A percentile compares a stretch with the other conserved stretches of the same genome.
Conservation (phyloP, 331 rosid species). For the Stylosanthes scabra region DNA sequence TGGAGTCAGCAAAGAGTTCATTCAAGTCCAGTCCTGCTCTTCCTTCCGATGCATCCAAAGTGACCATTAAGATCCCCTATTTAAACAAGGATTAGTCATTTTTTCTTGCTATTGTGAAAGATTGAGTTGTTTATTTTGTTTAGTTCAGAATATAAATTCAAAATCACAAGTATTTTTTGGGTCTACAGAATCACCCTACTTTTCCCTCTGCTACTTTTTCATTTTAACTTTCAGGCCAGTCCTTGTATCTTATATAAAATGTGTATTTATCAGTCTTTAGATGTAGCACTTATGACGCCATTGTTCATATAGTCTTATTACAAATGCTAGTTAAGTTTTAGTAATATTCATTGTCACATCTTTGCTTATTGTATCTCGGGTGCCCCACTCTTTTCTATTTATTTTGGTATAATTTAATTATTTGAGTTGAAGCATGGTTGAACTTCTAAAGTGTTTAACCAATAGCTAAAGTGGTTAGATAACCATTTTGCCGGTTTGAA, state of each 20-base stretch:
- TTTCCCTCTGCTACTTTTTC: neutral
- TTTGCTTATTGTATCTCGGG: neutral
- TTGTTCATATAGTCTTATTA: slow-evolving; percentile 17
- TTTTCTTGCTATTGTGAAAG: slow-evolving; percentile 21
- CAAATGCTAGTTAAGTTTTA: slow-evolving; percentile 8
- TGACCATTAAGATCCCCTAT: slow-evolving; percentile 70
- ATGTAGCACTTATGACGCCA: slow-evolving; percentile 13
- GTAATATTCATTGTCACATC: slow-evolving; percentile 3
- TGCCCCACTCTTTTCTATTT: neutral
- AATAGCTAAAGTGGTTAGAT: no score
- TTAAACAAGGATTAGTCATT: slow-evolving; percentile 44
- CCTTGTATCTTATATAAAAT: neutral
- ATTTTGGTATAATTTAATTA: neutral
- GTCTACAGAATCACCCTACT: no score
- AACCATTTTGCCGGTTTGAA: no score
- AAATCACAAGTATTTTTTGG: neutral
- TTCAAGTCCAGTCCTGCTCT: slow-evolving; percentile 52
- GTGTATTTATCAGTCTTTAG: slow-evolving; percentile 30
- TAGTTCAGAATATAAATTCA: slow-evolving; percentile 14
- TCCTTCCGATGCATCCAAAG: slow-evolving; percentile 58
- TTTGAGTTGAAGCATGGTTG: no score
- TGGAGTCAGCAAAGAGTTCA: slow-evolving; percentile 69
- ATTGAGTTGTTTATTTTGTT: neutral
- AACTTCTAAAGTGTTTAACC: no score
- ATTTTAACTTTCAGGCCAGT: slow-evolving; percentile 23